phyloP scores from a whole-genome alignment of 768 basidiomycete genomes.

The Trametes coccinea region DNA sequence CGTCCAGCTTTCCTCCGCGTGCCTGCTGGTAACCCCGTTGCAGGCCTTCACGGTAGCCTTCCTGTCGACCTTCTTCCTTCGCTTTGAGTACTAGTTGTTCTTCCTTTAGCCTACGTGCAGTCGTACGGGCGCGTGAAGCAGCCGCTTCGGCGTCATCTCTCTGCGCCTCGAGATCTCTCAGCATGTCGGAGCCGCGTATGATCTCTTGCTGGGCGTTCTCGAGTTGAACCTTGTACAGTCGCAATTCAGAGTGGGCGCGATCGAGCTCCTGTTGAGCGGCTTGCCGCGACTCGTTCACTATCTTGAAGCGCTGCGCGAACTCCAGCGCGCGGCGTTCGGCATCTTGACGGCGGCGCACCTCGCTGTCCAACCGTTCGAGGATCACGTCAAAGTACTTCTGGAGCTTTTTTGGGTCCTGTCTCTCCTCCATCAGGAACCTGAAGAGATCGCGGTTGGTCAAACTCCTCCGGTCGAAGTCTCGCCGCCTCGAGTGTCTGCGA shows the following conservation, averaged over 20 bases:
- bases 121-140: conserved; percentile 46
- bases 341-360: conserved; percentile 43
- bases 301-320: conserved; percentile 43
- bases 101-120: conserved; percentile 44
- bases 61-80: conserved; percentile 43
- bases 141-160: conserved; percentile 47
- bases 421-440: conserved; percentile 28
- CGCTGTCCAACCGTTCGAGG: conserved; percentile 39
- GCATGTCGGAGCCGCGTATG: conserved; percentile 42
- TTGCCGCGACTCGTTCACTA: conserved; percentile 41
- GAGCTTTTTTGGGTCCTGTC: conserved; percentile 29
- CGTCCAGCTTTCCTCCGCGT: background rate
- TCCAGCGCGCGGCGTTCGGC: conserved; percentile 51
- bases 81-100: conserved; percentile 43
- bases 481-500: conserved; percentile 14
- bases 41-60: conserved; percentile 45
- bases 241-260: conserved; percentile 43
- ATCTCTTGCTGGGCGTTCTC: conserved; percentile 48
- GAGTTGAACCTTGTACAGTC: conserved; percentile 46
- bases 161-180: conserved; percentile 43
- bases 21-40: conserved; percentile 29
- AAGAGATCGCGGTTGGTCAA: conserved; percentile 26
- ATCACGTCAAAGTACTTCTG: conserved; percentile 30
- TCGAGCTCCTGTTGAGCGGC: conserved; percentile 41
- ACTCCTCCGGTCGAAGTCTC: conserved; percentile 24